Evolutionary conservation across 2,329 filamentous ascomycete species (phyloP), one percentile per base, ranked within the genome.

Genomic region (Colletotrichum tamarilloi): DNA sequence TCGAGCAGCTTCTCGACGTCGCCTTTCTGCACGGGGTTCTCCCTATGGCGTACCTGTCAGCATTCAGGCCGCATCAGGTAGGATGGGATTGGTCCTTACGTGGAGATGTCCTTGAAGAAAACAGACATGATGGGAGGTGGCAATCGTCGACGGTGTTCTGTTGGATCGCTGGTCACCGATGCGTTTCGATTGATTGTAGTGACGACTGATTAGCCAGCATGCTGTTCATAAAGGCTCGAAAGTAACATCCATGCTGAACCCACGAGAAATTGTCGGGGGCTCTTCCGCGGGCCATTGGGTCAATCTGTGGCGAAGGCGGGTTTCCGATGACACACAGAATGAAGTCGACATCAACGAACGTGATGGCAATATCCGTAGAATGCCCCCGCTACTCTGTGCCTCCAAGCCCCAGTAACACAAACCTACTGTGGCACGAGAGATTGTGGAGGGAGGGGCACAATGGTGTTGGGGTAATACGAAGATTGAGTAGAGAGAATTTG

Each of bases 1-100:
- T 77, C 66, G 1, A 86, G 76, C 1, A 84, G 76, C 0, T 78
- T 76, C 38, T 84, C 79, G 1, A 81, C 85, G 72, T 85, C 83
- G 1, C 82, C 84, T 24, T 78, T 74, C 14, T 81, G 81, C 11
- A 87, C 80, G 8, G 85, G 85, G 59, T 86, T 86, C 6, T 77
- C 76, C 22, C 81, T 84, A 56, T 22, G 28, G 1, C 26, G 19
- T 22, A 49, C 5, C 5, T n/a, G 19, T 73, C 26, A 73, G 67
- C 3, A 28, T 35, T 8, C 8, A 11, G n/a, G 12, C 22, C 42
- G 60, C 35, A 32, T 32, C 19, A 42, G 38, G 16, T 19, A 12
- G 26, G 38, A 5, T 30, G 3, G 4, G 19, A 28, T 5, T 2
- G 35, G 30, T 7, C 74, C 81, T 71, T 76, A 83, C 82, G 76